Conservation (phyloP, 2,329 filamentous ascomycete species). For the Parasarocladium wereldwijsianum region DNA sequence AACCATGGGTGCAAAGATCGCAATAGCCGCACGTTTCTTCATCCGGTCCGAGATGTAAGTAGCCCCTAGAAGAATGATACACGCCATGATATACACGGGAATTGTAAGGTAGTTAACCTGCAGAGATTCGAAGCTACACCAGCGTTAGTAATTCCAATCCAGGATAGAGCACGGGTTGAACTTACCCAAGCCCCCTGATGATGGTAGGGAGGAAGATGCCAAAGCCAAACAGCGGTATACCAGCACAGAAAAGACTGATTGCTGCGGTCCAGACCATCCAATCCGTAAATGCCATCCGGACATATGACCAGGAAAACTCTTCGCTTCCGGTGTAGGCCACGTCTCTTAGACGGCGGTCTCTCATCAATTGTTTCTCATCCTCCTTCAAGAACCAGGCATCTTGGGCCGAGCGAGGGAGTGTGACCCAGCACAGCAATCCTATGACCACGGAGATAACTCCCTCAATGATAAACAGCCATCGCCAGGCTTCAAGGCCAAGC, state of each 20-base stretch:
- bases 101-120: conserved; percentile 20
- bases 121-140: conserved; percentile 9
- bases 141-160: not conserved
- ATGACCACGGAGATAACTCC: conserved; percentile 19
- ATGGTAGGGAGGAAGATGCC: conserved; percentile 20
- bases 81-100: conserved; percentile 15
- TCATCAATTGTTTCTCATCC: conserved; percentile 19
- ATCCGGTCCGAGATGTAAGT: conserved; percentile 11
- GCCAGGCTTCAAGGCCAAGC: conserved; percentile 30
- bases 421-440: conserved; percentile 17
- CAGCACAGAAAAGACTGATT: conserved; percentile 13
- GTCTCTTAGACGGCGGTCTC: conserved; percentile 11
- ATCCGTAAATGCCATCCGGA: conserved; percentile 10
- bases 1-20: conserved; percentile 5
- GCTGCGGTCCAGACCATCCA: conserved; percentile 17
- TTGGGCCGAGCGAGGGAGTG: conserved; percentile 28
- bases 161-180: accelerated
- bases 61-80: conserved; percentile 7
- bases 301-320: conserved; percentile 10
- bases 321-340: conserved; percentile 9
- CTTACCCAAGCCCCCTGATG: conserved; percentile 17
- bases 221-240: conserved; percentile 19
- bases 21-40: conserved; percentile 9
- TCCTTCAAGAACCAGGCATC: conserved; percentile 27
- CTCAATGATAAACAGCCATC: conserved; percentile 35